These are phyloP conservation scores for Exsudoporus floridanus DNA, from an alignment of 1,284 basidiomycete species.

Conservation along the genomic window DNA sequence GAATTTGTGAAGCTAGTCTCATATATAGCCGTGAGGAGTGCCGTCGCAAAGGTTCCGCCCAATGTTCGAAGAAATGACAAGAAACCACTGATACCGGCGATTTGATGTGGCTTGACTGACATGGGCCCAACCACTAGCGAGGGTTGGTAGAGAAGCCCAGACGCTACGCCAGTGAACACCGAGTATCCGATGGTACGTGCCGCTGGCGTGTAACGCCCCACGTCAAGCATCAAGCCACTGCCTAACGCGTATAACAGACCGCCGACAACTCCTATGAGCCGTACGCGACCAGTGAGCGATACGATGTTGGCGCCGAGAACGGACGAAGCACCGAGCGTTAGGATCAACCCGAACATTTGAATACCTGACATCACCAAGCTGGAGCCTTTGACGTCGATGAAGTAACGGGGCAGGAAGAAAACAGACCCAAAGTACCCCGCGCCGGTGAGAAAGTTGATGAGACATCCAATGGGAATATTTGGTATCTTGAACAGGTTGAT, in stretches of 20 bases:
- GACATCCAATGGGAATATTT: conserved; percentile 35
- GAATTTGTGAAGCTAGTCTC: conserved; percentile 34
- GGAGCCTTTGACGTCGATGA: conserved; percentile 38
- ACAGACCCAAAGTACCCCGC: conserved; percentile 38
- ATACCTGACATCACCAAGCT: conserved; percentile 31
- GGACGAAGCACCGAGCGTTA: conserved; percentile 33
- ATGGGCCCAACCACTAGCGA: conserved; percentile 37
- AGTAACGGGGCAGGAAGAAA: conserved; percentile 39
- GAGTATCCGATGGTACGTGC: conserved; percentile 34
- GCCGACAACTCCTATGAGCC: conserved; percentile 31
- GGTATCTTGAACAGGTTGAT: conserved; percentile 34
- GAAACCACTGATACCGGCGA: conserved; percentile 38
- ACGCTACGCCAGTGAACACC: conserved; percentile 31
- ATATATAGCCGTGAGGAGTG: conserved; percentile 35
- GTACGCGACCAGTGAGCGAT: conserved; percentile 31
- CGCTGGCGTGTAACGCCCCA: conserved; percentile 31
- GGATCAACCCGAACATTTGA: conserved; percentile 36
- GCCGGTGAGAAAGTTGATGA: conserved; percentile 38
- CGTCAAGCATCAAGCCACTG: conserved; percentile 32
- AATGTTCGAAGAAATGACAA: conserved; percentile 36
- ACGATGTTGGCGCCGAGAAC: conserved; percentile 36
- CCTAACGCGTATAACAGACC: conserved; percentile 34
- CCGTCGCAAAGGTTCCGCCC: conserved; percentile 38
- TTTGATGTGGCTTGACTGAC: conserved; percentile 36
- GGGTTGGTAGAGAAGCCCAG: conserved; percentile 36